A percentile compares a stretch with the other conserved stretches of the same genome.
phyloP scores from a whole-genome alignment of 176 grass and related monocot genomes.

The barley (Hordeum vulgare) region MorexV3_pseudomolecules_assembly NC_058520.1:577170706-577171205 shows the following conservation, averaged over 20 bases:
- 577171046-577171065: background rate
- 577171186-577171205: background rate
- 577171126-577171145: background rate
- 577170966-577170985: background rate
- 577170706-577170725: background rate
- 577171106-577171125: background rate
- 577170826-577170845: background rate
- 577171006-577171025: background rate
- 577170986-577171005: background rate
- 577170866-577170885: background rate
- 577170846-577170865: background rate
- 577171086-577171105: background rate
- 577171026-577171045: background rate
- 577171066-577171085: background rate
- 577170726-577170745: background rate
- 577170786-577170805: background rate
- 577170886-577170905: background rate
- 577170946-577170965: background rate
- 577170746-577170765: background rate
- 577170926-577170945: background rate
- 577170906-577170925: background rate
- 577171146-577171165: background rate
- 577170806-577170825: background rate
- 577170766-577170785: background rate
- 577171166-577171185: background rate